Evolutionary conservation across 805 yeast species (phyloP), one percentile per base, ranked within the genome.

Genomic region (Candida nemodendra): DNA sequence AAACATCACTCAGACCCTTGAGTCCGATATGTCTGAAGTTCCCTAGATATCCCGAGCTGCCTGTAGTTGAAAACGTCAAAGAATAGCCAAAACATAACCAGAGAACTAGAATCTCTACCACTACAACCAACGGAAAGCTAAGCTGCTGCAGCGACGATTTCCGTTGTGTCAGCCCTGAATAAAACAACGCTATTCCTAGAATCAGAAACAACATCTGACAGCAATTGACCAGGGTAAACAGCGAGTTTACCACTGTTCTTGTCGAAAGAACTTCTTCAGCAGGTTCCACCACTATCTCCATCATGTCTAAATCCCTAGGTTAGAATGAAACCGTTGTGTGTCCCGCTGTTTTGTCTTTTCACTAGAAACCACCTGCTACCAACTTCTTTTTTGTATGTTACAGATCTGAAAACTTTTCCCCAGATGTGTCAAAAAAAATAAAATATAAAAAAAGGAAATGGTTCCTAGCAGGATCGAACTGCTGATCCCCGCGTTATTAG

Each of bases 1-100:
- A 27, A 17, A 36, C 13, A 9, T 28, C 27, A 8, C 14, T 27
- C 12, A 85, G 76, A 53, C 80, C 69, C 53, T 81, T 72, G 50
- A 86, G 74, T 4, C 95, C 96, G 57, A 88, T 83, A 29, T 77
- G 67, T 47, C 77, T 74, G 53, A 89, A 67, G 57, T 88, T 80
- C 3, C 96, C 96, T 45, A 89, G 84, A 57, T 76, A 89, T 4
- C 36, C 33, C 1, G 54, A 47, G 16, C 78, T 76, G 54, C 86
- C 85, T 22, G 80, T 68, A 2, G 90, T 81, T 0, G 89, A 78
- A 51, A 87, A 87, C 9, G 95, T 87, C 34, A 89, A 65, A 0
- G 95, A 80, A 58, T 84, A 87, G 12, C 95, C 96, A 90, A 96
- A 87, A 56, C 89, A 84, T 59, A 85, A 84, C 96, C 96, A 89